phyloP scores from a whole-genome alignment of 2,329 filamentous ascomycete genomes.

The Hirsutella rhossiliensis region DNA sequence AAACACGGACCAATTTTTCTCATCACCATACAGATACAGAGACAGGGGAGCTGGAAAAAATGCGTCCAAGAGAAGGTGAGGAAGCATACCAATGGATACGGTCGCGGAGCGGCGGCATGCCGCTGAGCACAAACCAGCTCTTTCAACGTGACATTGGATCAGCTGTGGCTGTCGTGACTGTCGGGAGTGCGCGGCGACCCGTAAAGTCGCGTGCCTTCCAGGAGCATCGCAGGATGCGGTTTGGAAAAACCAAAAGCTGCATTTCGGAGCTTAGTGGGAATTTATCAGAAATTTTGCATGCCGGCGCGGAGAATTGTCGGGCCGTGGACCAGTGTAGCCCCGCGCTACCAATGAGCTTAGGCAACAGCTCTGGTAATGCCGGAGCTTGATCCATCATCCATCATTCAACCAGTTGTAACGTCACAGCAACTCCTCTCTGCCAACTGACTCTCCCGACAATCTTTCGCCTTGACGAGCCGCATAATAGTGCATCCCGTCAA shows the following conservation, averaged over 20 bases:
- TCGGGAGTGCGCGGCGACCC: no score
- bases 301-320: no score
- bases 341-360: background rate
- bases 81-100: constrained; percentile 3
- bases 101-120: no score
- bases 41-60: background rate
- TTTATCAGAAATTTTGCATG: no score
- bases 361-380: background rate
- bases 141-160: no score
- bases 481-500: background rate
- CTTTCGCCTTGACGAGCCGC: background rate
- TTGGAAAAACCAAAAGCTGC: no score
- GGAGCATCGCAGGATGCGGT: no score
- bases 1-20: constrained; percentile 92
- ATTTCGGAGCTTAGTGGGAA: no score
- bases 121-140: no score
- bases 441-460: background rate
- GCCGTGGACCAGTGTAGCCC: no score
- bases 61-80: background rate
- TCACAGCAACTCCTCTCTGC: background rate
- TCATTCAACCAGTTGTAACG: background rate
- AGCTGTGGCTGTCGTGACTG: no score
- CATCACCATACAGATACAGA: constrained; percentile 38
- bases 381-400: background rate
- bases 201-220: no score